Evolutionary conservation across 768 basidiomycete species (phyloP).

Genomic region (Lactarius indigo): DNA sequence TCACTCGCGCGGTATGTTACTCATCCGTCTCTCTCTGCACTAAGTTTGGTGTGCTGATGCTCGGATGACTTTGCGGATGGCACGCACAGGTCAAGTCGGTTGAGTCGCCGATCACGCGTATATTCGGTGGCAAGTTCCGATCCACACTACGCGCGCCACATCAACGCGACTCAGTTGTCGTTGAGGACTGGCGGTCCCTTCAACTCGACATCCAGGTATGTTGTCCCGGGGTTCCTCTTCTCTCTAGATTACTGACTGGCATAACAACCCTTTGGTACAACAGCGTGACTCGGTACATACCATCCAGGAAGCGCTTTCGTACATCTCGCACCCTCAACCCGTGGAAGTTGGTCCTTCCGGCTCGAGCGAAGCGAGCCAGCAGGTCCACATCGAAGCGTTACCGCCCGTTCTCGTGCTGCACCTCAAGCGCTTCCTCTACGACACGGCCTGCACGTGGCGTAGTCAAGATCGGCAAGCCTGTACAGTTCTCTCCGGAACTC

Average conservation of each 20-base stretch:
- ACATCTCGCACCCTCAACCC: slow-evolving; percentile 74
- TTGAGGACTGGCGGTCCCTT: slow-evolving; percentile 90
- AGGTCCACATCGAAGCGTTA: slow-evolving; percentile 72
- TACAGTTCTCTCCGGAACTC: slow-evolving; percentile 73
- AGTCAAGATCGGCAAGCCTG: slow-evolving; percentile 81
- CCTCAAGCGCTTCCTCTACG: slow-evolving; percentile 89
- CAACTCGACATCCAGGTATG: slow-evolving; percentile 84
- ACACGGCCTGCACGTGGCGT: slow-evolving; percentile 68
- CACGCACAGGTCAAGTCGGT: slow-evolving; percentile 60
- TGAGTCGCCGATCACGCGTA: slow-evolving; percentile 85
- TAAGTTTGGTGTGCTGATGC: slow-evolving; percentile 3
- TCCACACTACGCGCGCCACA: slow-evolving; percentile 78
- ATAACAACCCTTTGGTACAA: slow-evolving; percentile 31
- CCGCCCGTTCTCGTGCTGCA: slow-evolving; percentile 86
- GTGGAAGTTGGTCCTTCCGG: slow-evolving; percentile 58
- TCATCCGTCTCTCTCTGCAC: neutral
- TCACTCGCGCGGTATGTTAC: slow-evolving; percentile 71
- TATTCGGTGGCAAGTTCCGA: slow-evolving; percentile 92
- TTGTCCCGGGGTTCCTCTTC: neutral
- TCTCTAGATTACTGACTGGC: neutral
- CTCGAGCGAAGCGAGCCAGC: slow-evolving; percentile 69
- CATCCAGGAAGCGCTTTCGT: slow-evolving; percentile 77
- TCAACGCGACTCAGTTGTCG: slow-evolving; percentile 79
- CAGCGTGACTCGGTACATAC: slow-evolving; percentile 72
- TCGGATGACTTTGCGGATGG: neutral